These are phyloP conservation scores for Craterostigma plantagineum DNA, from an alignment of 257 asterid species.

Conservation along the genomic window DNA sequence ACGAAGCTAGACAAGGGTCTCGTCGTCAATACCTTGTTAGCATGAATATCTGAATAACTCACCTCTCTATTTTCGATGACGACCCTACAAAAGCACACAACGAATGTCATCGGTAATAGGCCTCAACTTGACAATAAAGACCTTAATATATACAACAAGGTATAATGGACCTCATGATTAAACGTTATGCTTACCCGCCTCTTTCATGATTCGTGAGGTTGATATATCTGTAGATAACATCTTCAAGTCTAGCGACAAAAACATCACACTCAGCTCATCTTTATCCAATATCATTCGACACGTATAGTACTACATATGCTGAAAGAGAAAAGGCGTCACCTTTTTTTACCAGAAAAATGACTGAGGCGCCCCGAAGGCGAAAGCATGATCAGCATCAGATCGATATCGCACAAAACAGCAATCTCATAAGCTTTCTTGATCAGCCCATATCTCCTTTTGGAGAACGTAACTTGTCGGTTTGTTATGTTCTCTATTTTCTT, in stretches of 20 bases:
- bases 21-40: background rate
- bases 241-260: constrained; percentile 37
- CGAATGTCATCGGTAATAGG: background rate
- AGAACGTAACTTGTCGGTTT: constrained; percentile 57
- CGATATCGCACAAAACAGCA: constrained; percentile 57
- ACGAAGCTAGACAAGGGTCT: background rate
- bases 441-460: constrained; percentile 74
- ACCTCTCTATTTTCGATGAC: too few species aligned
- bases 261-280: too few species aligned
- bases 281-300: background rate
- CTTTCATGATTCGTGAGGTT: constrained; percentile 51
- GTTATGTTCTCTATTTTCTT: constrained; percentile 65
- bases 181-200: constrained; percentile 69
- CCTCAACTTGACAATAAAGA: too few species aligned
- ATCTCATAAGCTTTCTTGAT: constrained; percentile 69
- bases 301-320: too few species aligned
- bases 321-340: constrained; percentile 16
- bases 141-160: too few species aligned
- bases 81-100: background rate
- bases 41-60: constrained; percentile 7
- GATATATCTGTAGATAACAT: constrained; percentile 48
- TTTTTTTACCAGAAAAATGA: constrained; percentile 56
- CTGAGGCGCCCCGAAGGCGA: constrained; percentile 65
- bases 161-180: too few species aligned
- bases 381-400: constrained; percentile 46